Evolutionary conservation across 2,329 filamentous ascomycete genomes (phyloP), one percentile per base, ranked within the genome.

Genomic region (Apiospora pterosperma): DNA sequence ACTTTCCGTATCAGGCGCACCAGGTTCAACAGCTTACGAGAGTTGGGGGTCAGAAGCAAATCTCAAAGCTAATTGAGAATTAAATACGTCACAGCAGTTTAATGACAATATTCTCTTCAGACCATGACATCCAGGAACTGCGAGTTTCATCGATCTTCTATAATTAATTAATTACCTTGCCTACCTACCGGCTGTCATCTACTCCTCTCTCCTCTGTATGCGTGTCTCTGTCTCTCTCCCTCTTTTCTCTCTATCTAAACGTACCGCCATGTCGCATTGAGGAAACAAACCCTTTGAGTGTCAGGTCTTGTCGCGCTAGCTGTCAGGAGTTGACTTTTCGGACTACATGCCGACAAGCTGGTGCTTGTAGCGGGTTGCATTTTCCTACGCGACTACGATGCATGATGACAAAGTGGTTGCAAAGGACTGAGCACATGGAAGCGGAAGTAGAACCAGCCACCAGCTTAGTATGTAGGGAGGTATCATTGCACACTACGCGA

Each of bases 291-390:
- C 28, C n/a, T 55, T 5, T 11, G 8, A 55, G 48, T 55, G 48
- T 55, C 48, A 55, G 48, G 48, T 55, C 28, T 55, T 55, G 48
- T 55, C 48, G 48, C 48, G 48, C 48, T 55, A 55, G 28, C 48
- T 55, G 25, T 55, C 48, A 34, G 48, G 14, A 31, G 48, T 21
- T n/a, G 48, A 3, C 28, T n/a, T 34, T 55, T 34, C 48, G 48
- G 48, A 12, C 48, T 34, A 55, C 28, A n/a, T n/a, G 25, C 48
- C 48, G 25, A 55, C 28, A 28, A 52, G 44, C 8, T 28, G 23
- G 44, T 52, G 44, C 44, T 52, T 52, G 44, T 52, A 23, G n/a
- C 44, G 23, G 23, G 23, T 52, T 52, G 44, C 44, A 28, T 52
- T n/a, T 52, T 52, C 44, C 44, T 28, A 52, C 48, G 14, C 31